phyloP scores from a whole-genome alignment of 805 yeast species.

The Wickerhamomyces rabaulensis region DNA sequence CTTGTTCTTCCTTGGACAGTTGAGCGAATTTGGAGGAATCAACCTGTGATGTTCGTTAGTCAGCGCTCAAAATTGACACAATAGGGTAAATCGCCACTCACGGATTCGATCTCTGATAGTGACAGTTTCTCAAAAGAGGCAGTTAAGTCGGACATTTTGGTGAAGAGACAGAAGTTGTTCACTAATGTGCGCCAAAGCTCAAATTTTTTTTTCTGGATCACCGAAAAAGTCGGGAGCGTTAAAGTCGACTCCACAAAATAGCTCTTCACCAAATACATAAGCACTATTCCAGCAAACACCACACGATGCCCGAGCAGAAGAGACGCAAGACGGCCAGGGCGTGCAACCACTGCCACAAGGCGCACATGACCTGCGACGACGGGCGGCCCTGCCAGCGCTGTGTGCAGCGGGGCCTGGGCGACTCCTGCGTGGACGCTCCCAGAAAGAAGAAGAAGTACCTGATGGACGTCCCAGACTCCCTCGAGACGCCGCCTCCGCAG shows the following conservation, averaged over 20 bases:
- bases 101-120: constrained; percentile 20
- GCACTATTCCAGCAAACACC: too few relatives aligned
- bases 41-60: constrained; percentile 11
- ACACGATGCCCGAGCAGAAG: constrained; percentile 1
- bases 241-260: not conserved
- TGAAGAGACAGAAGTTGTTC: too few relatives aligned
- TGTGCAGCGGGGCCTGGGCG: constrained; percentile 57
- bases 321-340: constrained; percentile 77
- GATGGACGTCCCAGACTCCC: constrained; percentile 46
- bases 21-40: constrained; percentile 21
- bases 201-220: not conserved
- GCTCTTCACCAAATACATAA: too few relatives aligned
- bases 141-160: constrained; percentile 26
- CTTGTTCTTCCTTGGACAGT: constrained; percentile 48
- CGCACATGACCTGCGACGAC: constrained; percentile 90
- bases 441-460: constrained; percentile 81
- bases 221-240: too few relatives aligned
- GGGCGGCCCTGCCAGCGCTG: constrained; percentile 81
- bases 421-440: constrained; percentile 83
- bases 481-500: not conserved
- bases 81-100: not conserved
- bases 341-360: constrained; percentile 83
- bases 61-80: not conserved
- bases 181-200: too few relatives aligned
- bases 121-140: constrained; percentile 26